These are phyloP conservation scores for Pleurotus platypus DNA, from an alignment of 768 basidiomycete species.

Conservation along the genomic window DNA sequence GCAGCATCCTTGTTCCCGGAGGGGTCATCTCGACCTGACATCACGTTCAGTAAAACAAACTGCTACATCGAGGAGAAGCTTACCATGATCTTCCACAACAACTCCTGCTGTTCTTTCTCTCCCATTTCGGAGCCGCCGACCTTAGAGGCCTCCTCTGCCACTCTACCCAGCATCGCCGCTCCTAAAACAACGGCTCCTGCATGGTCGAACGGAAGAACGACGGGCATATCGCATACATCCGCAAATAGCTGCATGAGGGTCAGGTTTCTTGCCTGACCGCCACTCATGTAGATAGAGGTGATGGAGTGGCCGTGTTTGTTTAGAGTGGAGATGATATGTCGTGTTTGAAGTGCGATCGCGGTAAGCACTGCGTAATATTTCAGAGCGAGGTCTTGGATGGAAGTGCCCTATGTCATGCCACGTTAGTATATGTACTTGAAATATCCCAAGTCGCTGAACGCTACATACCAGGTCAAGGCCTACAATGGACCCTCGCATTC, in stretches of 20 bases:
- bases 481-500: conserved; percentile 88
- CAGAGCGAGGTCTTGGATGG: conserved; percentile 77
- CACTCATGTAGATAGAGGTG: conserved; percentile 84
- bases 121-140: conserved; percentile 27
- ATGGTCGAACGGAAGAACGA: conserved; percentile 76
- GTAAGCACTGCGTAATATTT: conserved; percentile 91
- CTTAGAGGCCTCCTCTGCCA: conserved; percentile 56
- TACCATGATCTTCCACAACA: conserved; percentile 93
- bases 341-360: conserved; percentile 90
- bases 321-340: conserved; percentile 90
- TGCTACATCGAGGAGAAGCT: conserved; percentile 13
- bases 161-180: conserved; percentile 89
- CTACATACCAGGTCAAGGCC: conserved; percentile 73
- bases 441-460: too few species aligned
- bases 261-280: conserved; percentile 90
- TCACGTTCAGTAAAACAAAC: background rate
- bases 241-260: conserved; percentile 88
- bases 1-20: conserved; percentile 65
- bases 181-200: conserved; percentile 88
- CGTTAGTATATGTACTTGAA: too few species aligned
- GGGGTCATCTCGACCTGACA: conserved; percentile 89
- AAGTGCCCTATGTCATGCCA: conserved; percentile 47
- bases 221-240: conserved; percentile 75
- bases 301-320: conserved; percentile 82
- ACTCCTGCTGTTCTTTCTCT: conserved; percentile 50